phyloP scores from a whole-genome alignment of 495 filamentous ascomycete species.

The Penicillium longicatenatum region DNA sequence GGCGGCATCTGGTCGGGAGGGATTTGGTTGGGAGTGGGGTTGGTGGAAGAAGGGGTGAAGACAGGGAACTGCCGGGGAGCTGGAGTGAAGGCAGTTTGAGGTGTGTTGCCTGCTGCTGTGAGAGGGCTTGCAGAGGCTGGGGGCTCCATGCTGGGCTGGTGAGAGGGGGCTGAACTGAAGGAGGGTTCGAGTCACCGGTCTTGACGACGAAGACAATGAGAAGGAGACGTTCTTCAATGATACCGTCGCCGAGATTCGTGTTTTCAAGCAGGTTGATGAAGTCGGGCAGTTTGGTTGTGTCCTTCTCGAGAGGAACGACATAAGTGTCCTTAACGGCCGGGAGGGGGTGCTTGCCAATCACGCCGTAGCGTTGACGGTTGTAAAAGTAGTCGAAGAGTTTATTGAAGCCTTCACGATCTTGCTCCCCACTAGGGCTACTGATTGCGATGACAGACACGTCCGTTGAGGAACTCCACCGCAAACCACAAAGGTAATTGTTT shows the following conservation, averaged over 20 bases:
- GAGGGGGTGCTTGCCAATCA: constrained; percentile 68
- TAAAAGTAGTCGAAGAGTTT: constrained; percentile 78
- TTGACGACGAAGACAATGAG: constrained; percentile 78
- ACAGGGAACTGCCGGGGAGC: constrained; percentile 28
- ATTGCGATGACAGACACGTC: constrained; percentile 74
- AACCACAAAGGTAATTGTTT: constrained; percentile 82
- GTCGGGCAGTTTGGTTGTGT: constrained; percentile 59
- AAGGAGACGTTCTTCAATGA: constrained; percentile 67
- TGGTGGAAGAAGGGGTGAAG: constrained; percentile 15
- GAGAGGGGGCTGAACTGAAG: constrained; percentile 51
- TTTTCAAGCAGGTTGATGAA: constrained; percentile 78
- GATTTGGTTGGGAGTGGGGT: constrained; percentile 35
- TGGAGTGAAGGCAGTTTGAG: constrained; percentile 34
- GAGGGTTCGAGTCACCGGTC: constrained; percentile 43
- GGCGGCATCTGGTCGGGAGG: constrained; percentile 29
- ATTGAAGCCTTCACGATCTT: constrained; percentile 58
- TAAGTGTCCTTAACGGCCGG: constrained; percentile 76
- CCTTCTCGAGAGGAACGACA: constrained; percentile 71
- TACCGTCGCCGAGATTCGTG: constrained; percentile 62
- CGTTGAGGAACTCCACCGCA: constrained; percentile 70
- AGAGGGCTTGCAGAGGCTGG: constrained; percentile 45
- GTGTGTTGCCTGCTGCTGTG: constrained; percentile 40
- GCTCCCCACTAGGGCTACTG: constrained; percentile 53
- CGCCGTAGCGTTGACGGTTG: constrained; percentile 75
- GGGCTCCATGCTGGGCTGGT: constrained; percentile 43